Evolutionary conservation across 2,329 filamentous ascomycete genomes (phyloP).

Genomic region (Aspergillus melleus): DNA sequence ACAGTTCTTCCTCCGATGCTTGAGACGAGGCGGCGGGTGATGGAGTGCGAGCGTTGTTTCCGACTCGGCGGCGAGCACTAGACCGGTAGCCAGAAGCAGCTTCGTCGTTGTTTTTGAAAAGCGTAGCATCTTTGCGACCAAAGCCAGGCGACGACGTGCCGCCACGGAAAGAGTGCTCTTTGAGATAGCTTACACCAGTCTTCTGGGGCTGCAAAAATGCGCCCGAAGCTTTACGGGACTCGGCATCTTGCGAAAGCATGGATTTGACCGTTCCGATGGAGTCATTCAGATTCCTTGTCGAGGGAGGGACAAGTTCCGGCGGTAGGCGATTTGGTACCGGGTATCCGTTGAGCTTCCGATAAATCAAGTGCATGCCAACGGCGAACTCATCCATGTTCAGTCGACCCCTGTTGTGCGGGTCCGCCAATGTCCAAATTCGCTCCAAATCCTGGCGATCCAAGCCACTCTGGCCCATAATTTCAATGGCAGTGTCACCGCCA

Average conservation of each 20-base stretch:
- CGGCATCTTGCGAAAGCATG: constrained; percentile 84
- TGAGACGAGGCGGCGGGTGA: constrained; percentile 75
- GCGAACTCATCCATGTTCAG: constrained; percentile 97
- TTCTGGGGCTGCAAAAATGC: constrained; percentile 90
- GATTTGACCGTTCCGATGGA: constrained; percentile 93
- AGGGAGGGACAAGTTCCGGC: constrained; percentile 89
- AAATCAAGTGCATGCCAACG: constrained; percentile 98
- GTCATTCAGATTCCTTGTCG: constrained; percentile 87
- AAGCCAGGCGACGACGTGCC: constrained; percentile 57
- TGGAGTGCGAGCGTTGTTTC: constrained; percentile 68
- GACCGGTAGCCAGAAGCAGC: constrained; percentile 90
- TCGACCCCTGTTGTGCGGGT: constrained; percentile 90
- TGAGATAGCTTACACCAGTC: constrained; percentile 97
- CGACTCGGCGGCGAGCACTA: constrained; percentile 83
- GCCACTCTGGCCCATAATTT: constrained; percentile 96
- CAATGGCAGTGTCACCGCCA: constrained; percentile 86
- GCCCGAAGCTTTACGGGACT: constrained; percentile 82
- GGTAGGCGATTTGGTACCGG: constrained; percentile 84
- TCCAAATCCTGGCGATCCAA: constrained; percentile 88
- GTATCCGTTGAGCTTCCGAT: constrained; percentile 94
- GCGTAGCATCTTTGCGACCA: constrained; percentile 87
- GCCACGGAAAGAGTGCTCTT: constrained; percentile 86
- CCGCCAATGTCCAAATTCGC: constrained; percentile 89
- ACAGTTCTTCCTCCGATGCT: constrained; percentile 72
- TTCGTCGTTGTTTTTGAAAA: constrained; percentile 89